These are phyloP conservation scores for Phlebiopsis gigantea DNA, from an alignment of 768 basidiomycete genomes.

Conservation along the genomic window DNA sequence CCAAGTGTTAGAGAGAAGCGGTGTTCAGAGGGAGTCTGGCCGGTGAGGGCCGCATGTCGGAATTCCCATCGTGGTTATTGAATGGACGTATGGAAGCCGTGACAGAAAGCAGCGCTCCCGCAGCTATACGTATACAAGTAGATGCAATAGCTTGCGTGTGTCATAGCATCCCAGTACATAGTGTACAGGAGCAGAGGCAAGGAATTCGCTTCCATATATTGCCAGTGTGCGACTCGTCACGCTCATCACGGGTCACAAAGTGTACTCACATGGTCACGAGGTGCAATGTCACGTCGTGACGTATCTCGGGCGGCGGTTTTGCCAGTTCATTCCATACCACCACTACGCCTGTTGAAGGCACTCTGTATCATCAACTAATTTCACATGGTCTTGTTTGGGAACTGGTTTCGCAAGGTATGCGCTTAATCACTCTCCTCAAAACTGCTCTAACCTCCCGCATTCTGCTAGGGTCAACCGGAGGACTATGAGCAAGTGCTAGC, in stretches of 20 bases:
- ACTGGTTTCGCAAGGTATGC: slow-evolving; percentile 11
- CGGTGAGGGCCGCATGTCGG: background rate
- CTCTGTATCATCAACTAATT: slow-evolving; percentile 5
- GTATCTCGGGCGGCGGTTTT: background rate
- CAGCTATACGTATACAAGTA: background rate
- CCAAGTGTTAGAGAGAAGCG: background rate
- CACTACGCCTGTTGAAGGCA: slow-evolving; percentile 2
- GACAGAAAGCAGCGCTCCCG: background rate
- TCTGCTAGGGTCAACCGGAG: slow-evolving; percentile 46
- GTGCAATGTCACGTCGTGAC: background rate
- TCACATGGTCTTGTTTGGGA: slow-evolving; percentile 11
- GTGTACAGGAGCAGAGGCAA: background rate
- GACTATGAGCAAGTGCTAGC: slow-evolving; percentile 77
- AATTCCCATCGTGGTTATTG: background rate
- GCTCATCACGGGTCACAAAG: background rate
- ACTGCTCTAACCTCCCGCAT: background rate
- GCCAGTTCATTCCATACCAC: slow-evolving; percentile 7
- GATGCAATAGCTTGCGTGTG: background rate
- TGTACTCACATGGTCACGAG: background rate
- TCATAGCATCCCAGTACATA: background rate
- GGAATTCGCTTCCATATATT: background rate
- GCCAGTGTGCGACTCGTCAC: background rate
- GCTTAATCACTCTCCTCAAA: background rate
- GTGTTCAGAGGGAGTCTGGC: background rate
- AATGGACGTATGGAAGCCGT: background rate